phyloP scores from a whole-genome alignment of 2,329 filamentous ascomycete genomes.

The Alternaria triticina region DNA sequence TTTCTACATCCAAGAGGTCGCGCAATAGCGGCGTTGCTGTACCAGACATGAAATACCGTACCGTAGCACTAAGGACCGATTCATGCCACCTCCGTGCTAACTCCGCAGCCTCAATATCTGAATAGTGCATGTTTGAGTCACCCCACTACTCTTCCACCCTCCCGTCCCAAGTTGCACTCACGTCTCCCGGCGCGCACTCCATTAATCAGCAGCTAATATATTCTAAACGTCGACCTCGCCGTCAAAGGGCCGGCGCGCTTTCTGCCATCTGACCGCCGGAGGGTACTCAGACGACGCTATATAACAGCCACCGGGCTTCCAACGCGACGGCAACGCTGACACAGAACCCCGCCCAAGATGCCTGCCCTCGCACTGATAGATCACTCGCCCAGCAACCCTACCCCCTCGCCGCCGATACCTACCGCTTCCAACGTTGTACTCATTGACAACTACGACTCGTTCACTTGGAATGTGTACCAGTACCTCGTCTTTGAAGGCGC shows the following conservation, averaged over 20 bases:
- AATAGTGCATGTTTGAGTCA: conserved; percentile 21
- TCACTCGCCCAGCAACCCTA: conserved; percentile 85
- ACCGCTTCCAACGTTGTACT: conserved; percentile 90
- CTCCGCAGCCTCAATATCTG: conserved; percentile 17
- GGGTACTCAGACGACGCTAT: background rate
- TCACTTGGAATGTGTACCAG: conserved; percentile 99
- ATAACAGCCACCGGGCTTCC: background rate
- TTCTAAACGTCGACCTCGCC: background rate
- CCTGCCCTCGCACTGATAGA: conserved; percentile 65
- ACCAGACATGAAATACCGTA: background rate
- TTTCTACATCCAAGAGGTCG: background rate
- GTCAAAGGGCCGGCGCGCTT: background rate
- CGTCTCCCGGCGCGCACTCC: background rate
- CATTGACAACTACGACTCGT: conserved; percentile 99
- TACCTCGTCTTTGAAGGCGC: conserved; percentile 97
- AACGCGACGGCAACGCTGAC: background rate
- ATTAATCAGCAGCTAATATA: background rate
- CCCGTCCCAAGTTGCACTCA: background rate
- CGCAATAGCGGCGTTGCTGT: background rate
- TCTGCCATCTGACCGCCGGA: background rate
- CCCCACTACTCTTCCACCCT: conserved; percentile 9
- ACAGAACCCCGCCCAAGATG: conserved; percentile 43
- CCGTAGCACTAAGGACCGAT: background rate
- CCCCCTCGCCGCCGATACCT: conserved; percentile 72
- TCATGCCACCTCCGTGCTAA: conserved; percentile 18